These are phyloP conservation scores for Akanthomyces muscarius DNA, from an alignment of 2,329 filamentous ascomycete species.

Conservation along the genomic window DNA sequence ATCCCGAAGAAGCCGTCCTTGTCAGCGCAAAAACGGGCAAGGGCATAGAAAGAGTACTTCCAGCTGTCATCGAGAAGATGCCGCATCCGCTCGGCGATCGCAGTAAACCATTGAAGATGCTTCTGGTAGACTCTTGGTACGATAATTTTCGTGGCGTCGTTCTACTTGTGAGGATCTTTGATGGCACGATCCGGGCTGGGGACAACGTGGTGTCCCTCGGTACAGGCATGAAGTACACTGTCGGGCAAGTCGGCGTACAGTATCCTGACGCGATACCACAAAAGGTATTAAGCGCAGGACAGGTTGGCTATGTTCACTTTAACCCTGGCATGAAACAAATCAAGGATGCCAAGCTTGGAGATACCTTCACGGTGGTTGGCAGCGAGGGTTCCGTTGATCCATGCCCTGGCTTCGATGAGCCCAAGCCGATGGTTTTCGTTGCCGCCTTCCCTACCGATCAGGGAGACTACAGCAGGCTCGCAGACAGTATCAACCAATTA, in stretches of 20 bases:
- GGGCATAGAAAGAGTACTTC: constrained; percentile 79
- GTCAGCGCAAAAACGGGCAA: constrained; percentile 93
- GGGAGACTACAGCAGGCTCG: constrained; percentile 76
- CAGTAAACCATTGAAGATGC: constrained; percentile 69
- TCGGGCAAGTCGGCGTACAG: constrained; percentile 96
- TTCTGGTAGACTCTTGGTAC: constrained; percentile 98
- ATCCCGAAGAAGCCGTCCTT: constrained; percentile 62
- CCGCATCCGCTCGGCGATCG: constrained; percentile 74
- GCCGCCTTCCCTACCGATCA: constrained; percentile 94
- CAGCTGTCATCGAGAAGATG: constrained; percentile 79
- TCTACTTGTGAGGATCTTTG: constrained; percentile 84
- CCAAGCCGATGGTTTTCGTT: constrained; percentile 98
- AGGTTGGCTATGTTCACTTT: constrained; percentile 95
- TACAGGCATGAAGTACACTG: constrained; percentile 83
- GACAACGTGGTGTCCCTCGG: constrained; percentile 85
- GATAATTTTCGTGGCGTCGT: constrained; percentile 94
- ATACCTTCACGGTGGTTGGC: constrained; percentile 85
- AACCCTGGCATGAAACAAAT: constrained; percentile 98
- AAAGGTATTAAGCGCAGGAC: constrained; percentile 75
- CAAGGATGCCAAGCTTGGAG: constrained; percentile 91
- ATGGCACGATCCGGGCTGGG: constrained; percentile 76
- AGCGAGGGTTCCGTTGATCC: constrained; percentile 72
- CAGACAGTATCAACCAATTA: constrained; percentile 91
- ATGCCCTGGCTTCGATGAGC: constrained; percentile 90
- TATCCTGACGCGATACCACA: constrained; percentile 85